Evolutionary conservation across 2,329 filamentous ascomycete genomes (phyloP), one percentile per base, ranked within the genome.

Genomic region (Alternaria novae-zelandiae): DNA sequence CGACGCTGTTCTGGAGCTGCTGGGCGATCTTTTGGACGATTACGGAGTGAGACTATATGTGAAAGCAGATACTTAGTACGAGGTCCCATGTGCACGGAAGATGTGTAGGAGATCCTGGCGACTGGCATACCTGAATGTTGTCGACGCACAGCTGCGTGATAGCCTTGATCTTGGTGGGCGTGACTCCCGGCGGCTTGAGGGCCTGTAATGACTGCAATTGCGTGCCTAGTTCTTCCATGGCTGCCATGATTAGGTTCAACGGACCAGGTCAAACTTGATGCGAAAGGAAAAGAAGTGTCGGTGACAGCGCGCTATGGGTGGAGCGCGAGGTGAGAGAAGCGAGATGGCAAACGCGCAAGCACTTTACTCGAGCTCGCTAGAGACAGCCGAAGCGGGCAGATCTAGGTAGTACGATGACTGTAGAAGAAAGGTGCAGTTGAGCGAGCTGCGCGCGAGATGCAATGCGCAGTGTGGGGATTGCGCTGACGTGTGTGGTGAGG

Each of bases 21-120:
- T 94, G 96, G 83, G 92, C 97, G 77, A 99, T 91, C 81, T 97
- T 97, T 81, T 97, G 94, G 74, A 98, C 93, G 78, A 99, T 89
- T 74, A 94, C 90, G 58, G 93, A 96, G 84, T 98, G 95, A 82
- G 92, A 95, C 96, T 97, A 84, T 56, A 77, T 74, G 63, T 54
- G 54, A 62, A 64, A 61, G 57, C 26, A 54, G 57, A 55, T 57
- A 54, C 66, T 78, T 74, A 79, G 73, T 72, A 74, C 59, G 25
- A 49, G 45, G 66, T 62, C 59, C 70, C 44, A 44, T 65, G 60
- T 30, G 43, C 53, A 55, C 41, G 46, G 57, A 61, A 45, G n/a
- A 47, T 50, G 60, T 53, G 47, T 45, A 55, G 45, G 57, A 63
- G 54, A 65, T 55, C 61, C 61, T 64, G 50, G 56, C 54, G 59